Base-by-base conservation (phyloP, 176 grass and related monocot species). In the Bromus sterilis region DNA sequence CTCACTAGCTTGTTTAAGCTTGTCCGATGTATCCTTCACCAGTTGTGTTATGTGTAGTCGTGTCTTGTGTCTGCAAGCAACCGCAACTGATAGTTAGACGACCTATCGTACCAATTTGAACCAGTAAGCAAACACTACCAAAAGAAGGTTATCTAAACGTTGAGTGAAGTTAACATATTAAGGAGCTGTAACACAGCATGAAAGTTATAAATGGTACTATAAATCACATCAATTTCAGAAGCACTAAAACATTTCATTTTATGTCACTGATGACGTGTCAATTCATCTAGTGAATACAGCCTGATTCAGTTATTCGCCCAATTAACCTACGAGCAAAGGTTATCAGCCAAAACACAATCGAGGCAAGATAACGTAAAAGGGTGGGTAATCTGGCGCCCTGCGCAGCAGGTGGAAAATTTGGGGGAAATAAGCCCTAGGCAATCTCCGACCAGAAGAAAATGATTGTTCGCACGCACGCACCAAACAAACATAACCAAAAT, bases 1-100 rank as follows among this genome's bases (percentile, higher is more conserved):
- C 80, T 98, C 95, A 11, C 92, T 98, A 31, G 95, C 95, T 83
- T 94, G 90, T 76, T 84, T 98, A 77, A 98, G 92, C 85, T 98
- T 98, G 1, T 90, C 90, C 5, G 95, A 98, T 66, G 95, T 98
- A 75, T 98, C 92, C 89, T 93, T 98, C 44, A 98, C 92, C 29
- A 98, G 78, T 74, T 89, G 89, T 25, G 83, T 81, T 53, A 98
- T 98, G 42, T 94, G 87, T 75, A 74, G 49, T 58, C 95, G 93
- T 26, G 92, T 86, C 56, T 98, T 93, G 31, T 94, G 95, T 89
- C 95, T 98, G 92, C 75, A 67, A 35, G 75, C 35, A 56, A 65
- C 23, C 62, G 6, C 70, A 86, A 58, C 5, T 16, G 42, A 29
- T 13, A 53, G 61, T 89, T 11, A 80, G 32, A n/a, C 2, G 9